Conservation (phyloP, 1,284 basidiomycete genomes). For the Pseudozyma thailandica region DNA sequence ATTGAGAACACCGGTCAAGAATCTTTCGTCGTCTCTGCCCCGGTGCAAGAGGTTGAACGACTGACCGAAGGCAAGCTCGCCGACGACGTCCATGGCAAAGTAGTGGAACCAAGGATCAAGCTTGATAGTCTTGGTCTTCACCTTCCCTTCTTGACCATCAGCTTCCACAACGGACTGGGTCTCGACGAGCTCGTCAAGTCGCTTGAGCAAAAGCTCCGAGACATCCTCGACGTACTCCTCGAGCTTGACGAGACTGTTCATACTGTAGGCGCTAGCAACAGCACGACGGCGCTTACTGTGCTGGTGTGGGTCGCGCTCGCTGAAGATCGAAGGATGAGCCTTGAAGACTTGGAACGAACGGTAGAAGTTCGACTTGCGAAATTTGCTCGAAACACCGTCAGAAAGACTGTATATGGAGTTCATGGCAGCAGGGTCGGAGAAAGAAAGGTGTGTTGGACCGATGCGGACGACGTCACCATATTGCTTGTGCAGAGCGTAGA, state of each 20-base stretch:
- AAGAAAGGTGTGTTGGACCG: constrained; percentile 53
- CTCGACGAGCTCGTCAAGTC: constrained; percentile 42
- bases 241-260: constrained; percentile 54
- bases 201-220: constrained; percentile 42
- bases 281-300: constrained; percentile 51
- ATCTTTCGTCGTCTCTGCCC: constrained; percentile 37
- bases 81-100: constrained; percentile 61
- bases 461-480: constrained; percentile 57
- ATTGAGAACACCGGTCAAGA: constrained; percentile 51
- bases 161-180: constrained; percentile 16
- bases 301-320: constrained; percentile 53
- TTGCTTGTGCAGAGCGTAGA: constrained; percentile 36
- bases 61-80: constrained; percentile 54
- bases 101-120: constrained; percentile 55
- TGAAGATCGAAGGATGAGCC: constrained; percentile 53
- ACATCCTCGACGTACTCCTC: constrained; percentile 56
- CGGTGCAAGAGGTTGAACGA: constrained; percentile 45
- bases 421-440: constrained; percentile 46
- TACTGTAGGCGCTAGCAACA: constrained; percentile 56
- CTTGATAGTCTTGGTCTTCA: constrained; percentile 30
- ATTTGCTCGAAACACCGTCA: constrained; percentile 46
- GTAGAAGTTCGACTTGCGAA: constrained; percentile 51
- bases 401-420: constrained; percentile 56
- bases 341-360: constrained; percentile 50
- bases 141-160: constrained; percentile 3